These are phyloP conservation scores for Bassia scoparia DNA, from an alignment of 148 eudicot species.

Conservation along the genomic window DNA sequence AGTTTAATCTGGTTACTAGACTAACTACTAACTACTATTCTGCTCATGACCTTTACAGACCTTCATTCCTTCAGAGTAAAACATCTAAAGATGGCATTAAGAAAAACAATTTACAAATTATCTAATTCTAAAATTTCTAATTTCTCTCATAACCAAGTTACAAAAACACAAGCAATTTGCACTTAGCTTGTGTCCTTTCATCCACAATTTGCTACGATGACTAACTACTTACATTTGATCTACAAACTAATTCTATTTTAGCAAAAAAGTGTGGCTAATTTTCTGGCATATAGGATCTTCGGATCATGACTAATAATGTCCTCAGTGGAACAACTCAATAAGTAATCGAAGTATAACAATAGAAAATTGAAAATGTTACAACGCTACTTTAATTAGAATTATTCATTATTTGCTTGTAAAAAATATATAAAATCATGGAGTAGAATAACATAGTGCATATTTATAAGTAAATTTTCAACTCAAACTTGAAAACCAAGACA, in stretches of 20 bases:
- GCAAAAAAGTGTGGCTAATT: not conserved
- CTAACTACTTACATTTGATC: not conserved
- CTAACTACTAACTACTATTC: not conserved
- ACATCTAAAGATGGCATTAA: not conserved
- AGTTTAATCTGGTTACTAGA: not conserved
- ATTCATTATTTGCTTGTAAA: not conserved
- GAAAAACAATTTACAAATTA: constrained; percentile 1
- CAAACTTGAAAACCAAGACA: not conserved
- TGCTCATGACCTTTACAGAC: not conserved
- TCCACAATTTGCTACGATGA: not conserved
- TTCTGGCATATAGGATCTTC: not conserved
- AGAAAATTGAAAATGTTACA: not conserved
- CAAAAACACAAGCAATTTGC: not conserved
- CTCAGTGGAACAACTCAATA: not conserved
- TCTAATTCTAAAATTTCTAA: not conserved
- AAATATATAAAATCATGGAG: too few species aligned
- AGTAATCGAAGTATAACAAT: not conserved
- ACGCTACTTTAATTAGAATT: too few species aligned
- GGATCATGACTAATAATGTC: not conserved
- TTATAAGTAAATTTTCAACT: not conserved
- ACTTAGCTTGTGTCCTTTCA: too few species aligned
- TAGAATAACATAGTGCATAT: not conserved
- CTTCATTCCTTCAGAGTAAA: not conserved
- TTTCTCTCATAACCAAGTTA: not conserved
- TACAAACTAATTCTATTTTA: not conserved